Evolutionary conservation across 2,329 filamentous ascomycete species (phyloP), one percentile per base, ranked within the genome.

Genomic region (Paecilomyces dactylethromorphus): DNA sequence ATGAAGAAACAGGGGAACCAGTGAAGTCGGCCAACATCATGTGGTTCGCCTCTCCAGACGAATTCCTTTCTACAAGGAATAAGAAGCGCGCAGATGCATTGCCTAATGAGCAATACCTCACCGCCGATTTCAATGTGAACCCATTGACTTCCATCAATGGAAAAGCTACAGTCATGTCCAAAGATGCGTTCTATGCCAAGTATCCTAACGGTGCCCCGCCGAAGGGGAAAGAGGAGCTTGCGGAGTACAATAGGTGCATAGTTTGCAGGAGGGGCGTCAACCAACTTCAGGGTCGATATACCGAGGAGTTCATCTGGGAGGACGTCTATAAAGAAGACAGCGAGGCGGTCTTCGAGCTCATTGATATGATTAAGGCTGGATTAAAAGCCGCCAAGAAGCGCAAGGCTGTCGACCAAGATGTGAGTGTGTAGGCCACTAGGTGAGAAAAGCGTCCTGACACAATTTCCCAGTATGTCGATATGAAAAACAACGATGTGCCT

Each of bases 221-320:
- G 2, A 87, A 87, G 60, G 86, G 68, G 31, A 78, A 74, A 62
- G 65, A 68, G 13, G 74, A 81, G 54, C 86, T 90, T 1, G 84
- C 84, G 56, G 89, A 92, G 65, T 87, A 85, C 70, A 91, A 90
- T 63, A 97, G 95, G 75, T 86, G 89, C 18, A 97, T 97, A 68
- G 77, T 97, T 54, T 97, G 94, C 69, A 87, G 92, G 56, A 82
- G 93, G 71, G 94, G 91, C 22, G 95, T 92, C 69, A 96, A 95
- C 70, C 90, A 90, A 12, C 82, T 92, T 59, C 96, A 92, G 24
- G 89, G 91, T 21, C 92, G 87, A 22, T 99, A 97, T 71, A 97
- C 93, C 0, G 86, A 94, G 13, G 92, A 97, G 66, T 96, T 99
- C 64, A 73, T 84, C 1, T 99, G 94, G 94, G 92, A 97, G 69